Evolutionary conservation across 73 alveolate species (phyloP), one percentile per base, ranked within the genome.

Genomic region (Uronychia setigera): DNA sequence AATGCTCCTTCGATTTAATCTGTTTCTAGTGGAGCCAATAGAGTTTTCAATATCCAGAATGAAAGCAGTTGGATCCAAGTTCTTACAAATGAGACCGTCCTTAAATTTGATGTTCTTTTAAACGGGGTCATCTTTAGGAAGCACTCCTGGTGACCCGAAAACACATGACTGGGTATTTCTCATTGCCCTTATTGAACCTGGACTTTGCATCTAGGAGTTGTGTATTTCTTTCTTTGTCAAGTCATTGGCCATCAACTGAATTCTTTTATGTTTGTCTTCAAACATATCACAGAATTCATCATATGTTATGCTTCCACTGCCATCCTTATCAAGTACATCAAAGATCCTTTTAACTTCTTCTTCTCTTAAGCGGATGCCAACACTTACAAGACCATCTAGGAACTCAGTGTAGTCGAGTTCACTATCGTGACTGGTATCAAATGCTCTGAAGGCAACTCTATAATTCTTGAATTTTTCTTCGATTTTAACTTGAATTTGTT

Each of bases 401-500:
- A 80, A 11, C 59, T 80, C 86, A n/a, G 60, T 58, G 58, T 33
- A 80, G 79, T 28, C 79, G 0, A 80, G 28, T 1, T 58, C 35
- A 1, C 86, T 76, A 59, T 58, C 58, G 57, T 27, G 58, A 29
- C 58, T 76, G 31, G 35, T 80, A 58, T 80, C 79, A 29, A 80
- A 80, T 0, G 78, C 9, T 59, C 86, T 35, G 31, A 80, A 80
- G 1, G 86, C 86, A 34, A 29, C 58, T 80, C 58, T 80, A 58
- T 80, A 80, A 26, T 58, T 58, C 57, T 80, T 80, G 79, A 34
- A 80, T 59, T 80, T 80, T 59, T 80, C 86, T 46, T 80, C 86
- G 0, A 80, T 80, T 26, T 58, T 34, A 14, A 80, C 11, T 31
- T 80, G 78, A 33, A 80, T 80, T 5, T 46, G 67, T 19, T 46